Evolutionary conservation across 2,329 filamentous ascomycete genomes (phyloP).

Genomic region (Metarhizium robertsii): DNA sequence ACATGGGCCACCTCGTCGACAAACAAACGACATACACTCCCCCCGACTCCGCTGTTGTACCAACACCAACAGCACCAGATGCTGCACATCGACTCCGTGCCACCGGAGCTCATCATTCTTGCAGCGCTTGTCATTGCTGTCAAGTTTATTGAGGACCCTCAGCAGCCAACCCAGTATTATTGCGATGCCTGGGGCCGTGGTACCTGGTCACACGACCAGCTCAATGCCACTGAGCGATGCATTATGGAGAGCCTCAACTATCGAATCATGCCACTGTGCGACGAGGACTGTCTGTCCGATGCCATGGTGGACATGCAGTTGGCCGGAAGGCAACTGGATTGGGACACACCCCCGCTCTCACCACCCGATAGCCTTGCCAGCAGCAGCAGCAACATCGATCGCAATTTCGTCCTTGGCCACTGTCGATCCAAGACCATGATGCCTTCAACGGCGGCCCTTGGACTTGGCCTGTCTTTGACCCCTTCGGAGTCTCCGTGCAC

Average conservation of each 20-base stretch:
- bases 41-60: constrained; percentile 25
- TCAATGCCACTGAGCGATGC: constrained; percentile 54
- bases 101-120: constrained; percentile 55
- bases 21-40: constrained; percentile 40
- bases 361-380: constrained; percentile 18
- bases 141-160: constrained; percentile 55
- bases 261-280: constrained; percentile 51
- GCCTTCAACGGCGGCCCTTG: constrained; percentile 8
- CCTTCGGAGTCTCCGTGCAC: constrained; percentile 15
- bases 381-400: constrained; percentile 14
- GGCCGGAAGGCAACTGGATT: constrained; percentile 30
- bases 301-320: constrained; percentile 56
- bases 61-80: constrained; percentile 39
- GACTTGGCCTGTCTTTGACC: constrained; percentile 16
- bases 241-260: constrained; percentile 57
- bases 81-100: constrained; percentile 51
- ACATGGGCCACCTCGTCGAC: constrained; percentile 12
- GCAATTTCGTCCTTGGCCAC: constrained; percentile 20
- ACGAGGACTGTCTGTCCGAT: constrained; percentile 45
- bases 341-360: constrained; percentile 17
- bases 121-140: constrained; percentile 53
- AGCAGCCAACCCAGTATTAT: constrained; percentile 45
- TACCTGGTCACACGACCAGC: constrained; percentile 51
- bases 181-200: constrained; percentile 42
- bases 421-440: constrained; percentile 26